phyloP scores from a whole-genome alignment of 2,329 filamentous ascomycete genomes.

The Macroventuria anomochaeta region DNA sequence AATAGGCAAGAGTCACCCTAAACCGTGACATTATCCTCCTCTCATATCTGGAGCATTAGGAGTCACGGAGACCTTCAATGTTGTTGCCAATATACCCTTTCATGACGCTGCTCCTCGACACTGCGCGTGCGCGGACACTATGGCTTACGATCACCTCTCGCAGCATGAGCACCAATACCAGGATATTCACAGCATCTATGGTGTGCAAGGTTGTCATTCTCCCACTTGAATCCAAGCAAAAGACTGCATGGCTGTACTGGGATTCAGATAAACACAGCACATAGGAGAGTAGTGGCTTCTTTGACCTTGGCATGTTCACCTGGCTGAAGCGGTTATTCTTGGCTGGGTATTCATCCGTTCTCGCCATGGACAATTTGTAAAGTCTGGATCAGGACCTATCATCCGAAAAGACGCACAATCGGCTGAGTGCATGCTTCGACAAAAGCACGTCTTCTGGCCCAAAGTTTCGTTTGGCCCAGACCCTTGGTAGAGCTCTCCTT shows the following conservation, averaged over 20 bases:
- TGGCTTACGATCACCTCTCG: constrained; percentile 15
- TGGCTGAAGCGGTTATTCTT: constrained; percentile 48
- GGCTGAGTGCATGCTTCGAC: constrained; percentile 6
- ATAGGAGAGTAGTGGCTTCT: constrained; percentile 45
- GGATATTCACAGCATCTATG: constrained; percentile 20
- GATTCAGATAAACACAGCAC: constrained; percentile 35
- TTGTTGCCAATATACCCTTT: constrained; percentile 22
- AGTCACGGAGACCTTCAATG: constrained; percentile 23
- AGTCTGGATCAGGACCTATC: constrained; percentile 28
- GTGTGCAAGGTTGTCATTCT: constrained; percentile 27
- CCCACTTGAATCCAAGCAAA: constrained; percentile 32
- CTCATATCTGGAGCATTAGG: constrained; percentile 22
- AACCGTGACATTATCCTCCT: constrained; percentile 18
- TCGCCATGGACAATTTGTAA: constrained; percentile 41
- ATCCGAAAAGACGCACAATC: constrained; percentile 8
- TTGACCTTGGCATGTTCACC: constrained; percentile 43
- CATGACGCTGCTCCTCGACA: constrained; percentile 25
- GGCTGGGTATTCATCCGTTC: constrained; percentile 35
- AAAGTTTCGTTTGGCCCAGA: constrained; percentile 29
- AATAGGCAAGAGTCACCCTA: too few relatives aligned
- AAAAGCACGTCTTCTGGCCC: constrained; percentile 19
- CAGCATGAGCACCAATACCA: constrained; percentile 12
- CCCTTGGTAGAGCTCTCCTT: constrained; percentile 29
- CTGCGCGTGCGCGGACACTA: constrained; percentile 21
- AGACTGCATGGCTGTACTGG: constrained; percentile 33